Evolutionary conservation across 306 rosid species (phyloP).

Genomic region (Lathyrus tuberosus): DNA sequence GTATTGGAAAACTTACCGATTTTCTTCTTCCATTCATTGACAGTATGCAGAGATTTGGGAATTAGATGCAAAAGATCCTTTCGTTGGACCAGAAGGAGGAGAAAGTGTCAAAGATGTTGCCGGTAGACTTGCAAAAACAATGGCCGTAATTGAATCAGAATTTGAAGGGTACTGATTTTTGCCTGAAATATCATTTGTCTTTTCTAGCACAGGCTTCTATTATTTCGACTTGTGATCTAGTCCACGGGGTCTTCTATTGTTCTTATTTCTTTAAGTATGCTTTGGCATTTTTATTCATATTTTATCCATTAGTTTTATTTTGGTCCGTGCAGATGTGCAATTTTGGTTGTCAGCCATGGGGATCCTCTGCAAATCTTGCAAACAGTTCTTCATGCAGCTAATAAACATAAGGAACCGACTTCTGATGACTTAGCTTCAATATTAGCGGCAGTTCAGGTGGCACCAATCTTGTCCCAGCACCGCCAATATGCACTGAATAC

Average conservation of each 20-base stretch:
- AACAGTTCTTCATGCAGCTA: conserved; percentile 62
- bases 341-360: conserved; percentile 89
- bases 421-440: conserved; percentile 47
- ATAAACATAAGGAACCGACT: conserved; percentile 44
- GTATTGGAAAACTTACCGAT: conserved; percentile 22
- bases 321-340: conserved; percentile 55
- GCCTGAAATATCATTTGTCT: background rate
- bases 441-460: conserved; percentile 55
- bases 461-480: conserved; percentile 68
- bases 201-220: too few relatives aligned
- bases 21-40: conserved; percentile 23
- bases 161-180: conserved; percentile 68
- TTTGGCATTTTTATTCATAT: background rate
- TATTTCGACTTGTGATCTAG: background rate
- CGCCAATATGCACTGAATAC: conserved; percentile 66
- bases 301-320: background rate
- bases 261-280: conserved; percentile 11
- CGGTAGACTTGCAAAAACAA: conserved; percentile 62
- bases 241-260: background rate
- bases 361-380: conserved; percentile 87
- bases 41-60: conserved; percentile 81
- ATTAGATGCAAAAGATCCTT: conserved; percentile 74
- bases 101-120: conserved; percentile 92
- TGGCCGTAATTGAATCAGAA: conserved; percentile 61
- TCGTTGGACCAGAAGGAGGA: conserved; percentile 78